phyloP scores from a whole-genome alignment of 805 yeast genomes.

The Sugiyamaella qingdaonensis region DNA sequence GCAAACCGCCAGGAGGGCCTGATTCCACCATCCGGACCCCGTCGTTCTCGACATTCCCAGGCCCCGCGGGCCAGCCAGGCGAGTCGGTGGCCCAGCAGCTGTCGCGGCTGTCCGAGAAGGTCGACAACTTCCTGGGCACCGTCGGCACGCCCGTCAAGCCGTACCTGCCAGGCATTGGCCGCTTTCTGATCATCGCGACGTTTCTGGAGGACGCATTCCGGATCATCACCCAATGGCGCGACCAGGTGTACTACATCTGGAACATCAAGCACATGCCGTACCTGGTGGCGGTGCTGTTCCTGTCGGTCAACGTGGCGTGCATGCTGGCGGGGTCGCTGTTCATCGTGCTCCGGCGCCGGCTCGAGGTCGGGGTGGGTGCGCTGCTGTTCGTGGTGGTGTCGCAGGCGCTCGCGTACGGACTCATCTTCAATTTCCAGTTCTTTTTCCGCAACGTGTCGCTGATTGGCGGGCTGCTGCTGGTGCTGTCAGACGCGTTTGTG shows the following conservation, averaged over 20 bases:
- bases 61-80: background rate
- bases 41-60: constrained; percentile 2
- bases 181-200: constrained; percentile 88
- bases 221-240: constrained; percentile 82
- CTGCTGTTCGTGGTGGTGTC: constrained; percentile 66
- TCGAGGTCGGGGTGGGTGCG: constrained; percentile 65
- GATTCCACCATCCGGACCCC: constrained; percentile 1
- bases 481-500: constrained; percentile 79
- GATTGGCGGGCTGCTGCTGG: constrained; percentile 86
- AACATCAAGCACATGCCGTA: constrained; percentile 75
- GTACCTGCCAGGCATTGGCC: constrained; percentile 76
- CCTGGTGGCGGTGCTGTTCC: constrained; percentile 69
- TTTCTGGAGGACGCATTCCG: constrained; percentile 86
- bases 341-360: constrained; percentile 63
- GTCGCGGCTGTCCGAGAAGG: constrained; percentile 23
- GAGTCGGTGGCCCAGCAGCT: constrained; percentile 10
- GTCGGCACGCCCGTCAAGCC: constrained; percentile 35
- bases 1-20: background rate
- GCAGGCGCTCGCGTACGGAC: constrained; percentile 87
- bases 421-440: constrained; percentile 74
- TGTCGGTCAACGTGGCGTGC: constrained; percentile 55
- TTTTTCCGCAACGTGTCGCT: constrained; percentile 84
- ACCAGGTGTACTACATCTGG: constrained; percentile 81
- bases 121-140: constrained; percentile 32
- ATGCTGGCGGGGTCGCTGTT: constrained; percentile 73